Conservation (phyloP, 495 filamentous ascomycete species). For the Arthonia radiata region DNA sequence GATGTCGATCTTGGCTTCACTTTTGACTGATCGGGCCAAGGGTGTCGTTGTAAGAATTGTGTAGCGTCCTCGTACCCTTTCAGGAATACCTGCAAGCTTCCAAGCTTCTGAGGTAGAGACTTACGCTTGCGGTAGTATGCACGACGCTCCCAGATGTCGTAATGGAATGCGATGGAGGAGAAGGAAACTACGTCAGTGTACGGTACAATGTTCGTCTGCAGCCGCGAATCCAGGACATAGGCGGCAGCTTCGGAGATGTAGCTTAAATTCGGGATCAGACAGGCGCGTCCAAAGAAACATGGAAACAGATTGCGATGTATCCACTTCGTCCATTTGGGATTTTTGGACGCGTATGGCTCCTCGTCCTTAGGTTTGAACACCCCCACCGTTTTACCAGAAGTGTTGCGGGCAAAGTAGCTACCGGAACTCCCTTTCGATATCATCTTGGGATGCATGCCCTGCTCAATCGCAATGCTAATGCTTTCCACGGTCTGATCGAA, state of each 20-base stretch:
- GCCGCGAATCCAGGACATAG: constrained; percentile 74
- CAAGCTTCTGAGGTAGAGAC: constrained; percentile 69
- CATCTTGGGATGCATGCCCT: constrained; percentile 80
- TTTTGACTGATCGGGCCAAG: constrained; percentile 90
- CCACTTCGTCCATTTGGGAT: constrained; percentile 94
- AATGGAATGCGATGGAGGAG: constrained; percentile 91
- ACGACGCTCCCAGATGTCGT: constrained; percentile 88
- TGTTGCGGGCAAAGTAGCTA: constrained; percentile 89
- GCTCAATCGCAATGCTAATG: constrained; percentile 67
- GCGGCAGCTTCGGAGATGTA: constrained; percentile 97
- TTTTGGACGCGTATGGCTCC: constrained; percentile 76
- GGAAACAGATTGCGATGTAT: constrained; percentile 85
- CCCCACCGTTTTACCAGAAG: constrained; percentile 76
- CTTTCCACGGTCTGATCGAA: constrained; percentile 84
- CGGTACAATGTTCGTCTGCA: constrained; percentile 78
- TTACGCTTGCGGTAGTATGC: constrained; percentile 71
- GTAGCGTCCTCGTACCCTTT: constrained; percentile 95
- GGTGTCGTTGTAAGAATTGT: constrained; percentile 77
- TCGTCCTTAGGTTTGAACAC: constrained; percentile 99
- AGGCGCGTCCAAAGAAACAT: constrained; percentile 87
- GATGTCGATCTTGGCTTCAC: constrained; percentile 30
- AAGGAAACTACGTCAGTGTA: constrained; percentile 89
- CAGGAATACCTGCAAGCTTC: constrained; percentile 92
- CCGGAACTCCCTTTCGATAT: constrained; percentile 93
- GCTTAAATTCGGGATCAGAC: constrained; percentile 94